Base-by-base conservation (phyloP, 1,139 yeast genomes). In the Fermentozyma sake region DNA sequence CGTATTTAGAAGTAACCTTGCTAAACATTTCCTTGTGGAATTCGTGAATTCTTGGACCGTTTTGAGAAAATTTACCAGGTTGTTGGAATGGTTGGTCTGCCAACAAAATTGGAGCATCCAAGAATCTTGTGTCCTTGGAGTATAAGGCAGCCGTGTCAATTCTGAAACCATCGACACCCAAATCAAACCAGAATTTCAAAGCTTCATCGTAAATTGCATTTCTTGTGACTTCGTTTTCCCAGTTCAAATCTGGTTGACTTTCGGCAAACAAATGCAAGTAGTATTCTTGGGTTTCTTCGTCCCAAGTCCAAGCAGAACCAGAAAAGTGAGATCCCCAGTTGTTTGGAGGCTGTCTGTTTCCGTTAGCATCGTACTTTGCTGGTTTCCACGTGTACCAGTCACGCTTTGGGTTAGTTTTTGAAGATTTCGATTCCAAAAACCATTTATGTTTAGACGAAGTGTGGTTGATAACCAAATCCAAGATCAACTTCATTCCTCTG, bases 341-440 rank as follows among this genome's bases (percentile, higher is more conserved):
- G 54, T 68, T 73, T 13, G 79, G 78, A 14, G 78, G 76, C 13
- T 54, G 59, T 48, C 76, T 61, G 24, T 60, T 57, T 14, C 78
- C 78, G 4, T 63, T 38, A 14, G 45, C 58, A 38, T 68, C 76
- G 43, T 57, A 64, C 33, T 49, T 58, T 13, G 77, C 65, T 21
- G 67, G 63, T 35, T 59, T 63, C 80, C 79, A 74, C 41, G 72
- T 61, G 50, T 72, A 75, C 80, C 80, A 75, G 48, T 74, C 76
- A 46, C 80, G 60, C 53, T 75, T 74, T 12, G 78, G 69, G 46
- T 66, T 72, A 26, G 58, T 54, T 43, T 58, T 63, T 6, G 75
- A 66, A 9, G 71, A 58, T 34, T 73, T 53, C 3, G 77, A 68
- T 44, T 74, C 78, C 46, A 69, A 57, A 50, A 74, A 75, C 80